Conservation (phyloP, 139 green algal species). For the Haematococcus lacustris region DNA sequence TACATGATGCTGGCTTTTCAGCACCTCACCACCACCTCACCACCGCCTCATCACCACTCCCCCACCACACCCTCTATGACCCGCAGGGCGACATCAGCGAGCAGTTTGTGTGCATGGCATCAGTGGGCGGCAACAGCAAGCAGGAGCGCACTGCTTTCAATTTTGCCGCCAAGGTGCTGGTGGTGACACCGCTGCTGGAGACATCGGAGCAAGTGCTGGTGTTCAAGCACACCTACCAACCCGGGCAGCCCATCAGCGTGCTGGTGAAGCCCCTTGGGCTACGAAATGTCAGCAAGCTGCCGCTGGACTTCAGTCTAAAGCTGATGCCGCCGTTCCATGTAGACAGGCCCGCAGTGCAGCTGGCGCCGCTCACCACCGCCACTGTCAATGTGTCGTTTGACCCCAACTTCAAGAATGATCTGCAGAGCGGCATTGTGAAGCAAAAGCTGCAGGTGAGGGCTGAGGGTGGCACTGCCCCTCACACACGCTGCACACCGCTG, state of each 20-base stretch:
- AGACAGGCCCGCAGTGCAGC: constrained; percentile 28
- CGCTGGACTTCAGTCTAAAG: constrained; percentile 48
- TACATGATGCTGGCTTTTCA: no score
- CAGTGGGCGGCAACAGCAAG: constrained; percentile 13
- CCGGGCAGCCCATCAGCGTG: constrained; percentile 17
- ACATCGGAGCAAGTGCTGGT: constrained; percentile 45
- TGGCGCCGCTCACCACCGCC: constrained; percentile 44
- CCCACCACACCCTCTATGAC: neutral
- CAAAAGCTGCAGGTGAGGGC: constrained; percentile 47
- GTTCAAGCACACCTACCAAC: constrained; percentile 53
- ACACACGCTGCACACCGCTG: no score
- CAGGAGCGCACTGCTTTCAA: constrained; percentile 30
- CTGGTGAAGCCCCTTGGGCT: constrained; percentile 27
- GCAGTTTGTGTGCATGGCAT: constrained; percentile 46
- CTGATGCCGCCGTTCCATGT: constrained; percentile 52
- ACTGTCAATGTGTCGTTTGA: constrained; percentile 58
- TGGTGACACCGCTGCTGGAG: constrained; percentile 58
- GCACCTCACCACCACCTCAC: no score
- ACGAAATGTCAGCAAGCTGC: constrained; percentile 57
- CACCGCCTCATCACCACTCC: no score
- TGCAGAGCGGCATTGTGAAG: constrained; percentile 23
- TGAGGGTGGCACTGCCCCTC: no score
- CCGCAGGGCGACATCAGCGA: constrained; percentile 28
- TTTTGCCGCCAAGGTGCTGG: constrained; percentile 24
- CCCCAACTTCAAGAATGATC: constrained; percentile 33